These are phyloP conservation scores for Fusarium sp. DNA, from an alignment of 2,329 filamentous ascomycete species.

Conservation along the genomic window DNA sequence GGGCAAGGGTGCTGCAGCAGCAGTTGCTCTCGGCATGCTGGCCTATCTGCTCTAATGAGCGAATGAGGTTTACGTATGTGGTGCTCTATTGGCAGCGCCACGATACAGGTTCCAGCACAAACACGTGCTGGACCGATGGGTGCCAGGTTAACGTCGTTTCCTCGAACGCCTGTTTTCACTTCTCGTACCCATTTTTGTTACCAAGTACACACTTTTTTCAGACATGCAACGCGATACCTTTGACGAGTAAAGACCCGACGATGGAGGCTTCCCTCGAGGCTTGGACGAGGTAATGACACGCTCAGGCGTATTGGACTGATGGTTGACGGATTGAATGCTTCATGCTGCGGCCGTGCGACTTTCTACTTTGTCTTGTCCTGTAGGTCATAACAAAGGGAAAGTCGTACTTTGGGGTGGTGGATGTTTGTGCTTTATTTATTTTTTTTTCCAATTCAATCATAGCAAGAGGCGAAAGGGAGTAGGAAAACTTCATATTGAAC, in stretches of 20 bases:
- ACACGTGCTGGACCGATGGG: slow-evolving; percentile 29
- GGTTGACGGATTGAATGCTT: slow-evolving; percentile 24
- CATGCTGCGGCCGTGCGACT: slow-evolving; percentile 20
- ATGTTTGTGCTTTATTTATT: slow-evolving; percentile 41
- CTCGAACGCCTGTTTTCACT: slow-evolving; percentile 40
- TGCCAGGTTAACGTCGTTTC: slow-evolving; percentile 18
- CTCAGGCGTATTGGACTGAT: slow-evolving; percentile 33
- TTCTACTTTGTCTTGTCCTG: slow-evolving; percentile 11
- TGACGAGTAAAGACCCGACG: slow-evolving; percentile 41
- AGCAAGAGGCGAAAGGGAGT: slow-evolving; percentile 50
- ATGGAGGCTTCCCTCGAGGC: slow-evolving; percentile 28
- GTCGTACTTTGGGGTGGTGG: slow-evolving; percentile 33
- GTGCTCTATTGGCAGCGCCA: slow-evolving; percentile 30
- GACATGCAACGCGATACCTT: slow-evolving; percentile 43
- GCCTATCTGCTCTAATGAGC: slow-evolving; percentile 58
- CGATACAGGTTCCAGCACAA: slow-evolving; percentile 30
- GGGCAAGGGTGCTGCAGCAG: slow-evolving; percentile 56
- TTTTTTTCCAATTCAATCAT: slow-evolving; percentile 44
- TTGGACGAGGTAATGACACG: slow-evolving; percentile 35
- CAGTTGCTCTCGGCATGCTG: slow-evolving; percentile 60
- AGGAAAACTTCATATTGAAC: slow-evolving; percentile 44
- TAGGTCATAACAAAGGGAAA: slow-evolving; percentile 9
- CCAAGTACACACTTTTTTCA: slow-evolving; percentile 45
- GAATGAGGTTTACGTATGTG: slow-evolving; percentile 28
- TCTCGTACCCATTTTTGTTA: slow-evolving; percentile 47